Percentiles rank a stretch among this genome's conserved stretches.
Evolutionary conservation across 306 rosid genomes (phyloP).

Genomic region (Ormosia emarginata): DNA sequence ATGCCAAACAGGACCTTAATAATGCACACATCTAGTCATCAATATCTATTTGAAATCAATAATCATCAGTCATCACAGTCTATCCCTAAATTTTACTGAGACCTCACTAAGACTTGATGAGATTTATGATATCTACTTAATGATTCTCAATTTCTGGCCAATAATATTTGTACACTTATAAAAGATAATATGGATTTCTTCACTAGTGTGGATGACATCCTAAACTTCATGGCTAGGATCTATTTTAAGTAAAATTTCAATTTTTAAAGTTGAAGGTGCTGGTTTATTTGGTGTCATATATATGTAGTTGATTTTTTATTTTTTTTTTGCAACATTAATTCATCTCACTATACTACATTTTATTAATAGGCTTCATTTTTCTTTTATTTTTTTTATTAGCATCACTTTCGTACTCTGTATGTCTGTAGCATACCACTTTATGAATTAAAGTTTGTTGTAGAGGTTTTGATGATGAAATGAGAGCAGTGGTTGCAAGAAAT

Average conservation of each 20-base stretch:
- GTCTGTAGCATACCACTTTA: background rate
- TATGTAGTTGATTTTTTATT: background rate
- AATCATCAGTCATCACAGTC: background rate
- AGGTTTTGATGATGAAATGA: constrained; percentile 99
- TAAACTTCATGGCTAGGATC: background rate
- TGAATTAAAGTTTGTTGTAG: constrained; percentile 39
- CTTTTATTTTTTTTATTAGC: background rate
- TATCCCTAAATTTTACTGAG: background rate
- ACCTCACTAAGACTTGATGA: background rate
- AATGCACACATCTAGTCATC: background rate
- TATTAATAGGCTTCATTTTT: background rate
- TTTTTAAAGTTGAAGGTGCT: background rate
- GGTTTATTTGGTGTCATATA: background rate
- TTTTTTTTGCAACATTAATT: background rate
- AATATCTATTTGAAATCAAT: background rate
- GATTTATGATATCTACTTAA: background rate
- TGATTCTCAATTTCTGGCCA: background rate
- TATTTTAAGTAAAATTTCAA: background rate
- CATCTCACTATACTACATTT: background rate
- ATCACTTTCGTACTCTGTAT: background rate
- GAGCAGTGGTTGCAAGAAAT: constrained; percentile 91
- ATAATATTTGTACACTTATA: background rate
- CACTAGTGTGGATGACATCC: background rate
- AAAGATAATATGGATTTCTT: background rate
- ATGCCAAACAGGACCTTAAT: background rate